phyloP scores from a whole-genome alignment of 805 yeast genomes.

The Zygosaccharomyces lentus region DNA sequence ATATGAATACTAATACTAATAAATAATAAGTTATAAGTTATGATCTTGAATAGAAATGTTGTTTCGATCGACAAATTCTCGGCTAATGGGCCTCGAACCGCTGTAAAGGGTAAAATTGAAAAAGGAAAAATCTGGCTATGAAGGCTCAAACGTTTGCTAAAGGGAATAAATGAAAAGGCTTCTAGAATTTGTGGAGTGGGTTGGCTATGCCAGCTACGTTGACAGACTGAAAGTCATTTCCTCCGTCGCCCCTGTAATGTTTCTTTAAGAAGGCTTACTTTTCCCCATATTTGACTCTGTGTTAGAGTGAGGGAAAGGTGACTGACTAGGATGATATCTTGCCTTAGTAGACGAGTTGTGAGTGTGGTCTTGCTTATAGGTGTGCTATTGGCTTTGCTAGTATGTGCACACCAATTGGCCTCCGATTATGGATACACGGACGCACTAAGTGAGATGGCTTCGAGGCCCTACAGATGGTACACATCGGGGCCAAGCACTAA shows the following conservation, averaged over 20 bases:
- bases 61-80: constrained; percentile 1
- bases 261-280: background rate
- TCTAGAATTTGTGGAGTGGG: background rate
- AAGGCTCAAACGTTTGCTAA: background rate
- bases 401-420: constrained; percentile 1
- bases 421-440: constrained; percentile 2
- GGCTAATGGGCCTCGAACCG: background rate
- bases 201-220: background rate
- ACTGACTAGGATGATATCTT: constrained; percentile 1
- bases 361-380: constrained; percentile 3
- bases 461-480: constrained; percentile 5
- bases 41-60: background rate
- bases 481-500: background rate
- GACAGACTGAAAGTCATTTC: background rate
- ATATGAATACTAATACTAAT: background rate
- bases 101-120: constrained; percentile 3
- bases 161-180: background rate
- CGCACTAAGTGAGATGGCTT: constrained; percentile 1
- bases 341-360: constrained; percentile 2
- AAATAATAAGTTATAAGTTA: background rate
- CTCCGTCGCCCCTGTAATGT: no score
- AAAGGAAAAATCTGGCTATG: background rate
- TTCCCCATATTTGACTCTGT: no score
- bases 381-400: constrained; percentile 1
- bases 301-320: background rate